phyloP scores from a whole-genome alignment of 305 asterid species.

The Salvia sclarea region DNA sequence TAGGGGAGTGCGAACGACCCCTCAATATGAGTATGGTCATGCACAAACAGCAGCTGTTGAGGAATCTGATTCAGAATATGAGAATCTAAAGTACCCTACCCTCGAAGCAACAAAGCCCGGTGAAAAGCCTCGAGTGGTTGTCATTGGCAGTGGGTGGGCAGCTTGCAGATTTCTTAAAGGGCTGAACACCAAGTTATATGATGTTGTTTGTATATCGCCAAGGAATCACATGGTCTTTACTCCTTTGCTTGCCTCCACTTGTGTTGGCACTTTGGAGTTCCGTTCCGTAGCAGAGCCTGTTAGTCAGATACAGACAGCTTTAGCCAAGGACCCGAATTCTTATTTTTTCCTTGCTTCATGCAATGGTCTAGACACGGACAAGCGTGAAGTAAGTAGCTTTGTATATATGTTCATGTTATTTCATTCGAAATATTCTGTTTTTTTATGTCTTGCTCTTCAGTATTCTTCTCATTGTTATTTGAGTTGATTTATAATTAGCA shows the following conservation, averaged over 20 bases:
- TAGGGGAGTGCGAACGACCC: slow-evolving; percentile 61
- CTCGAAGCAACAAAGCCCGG: slow-evolving; percentile 82
- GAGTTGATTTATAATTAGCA: neutral
- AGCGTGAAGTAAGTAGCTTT: slow-evolving; percentile 67
- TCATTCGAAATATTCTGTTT: neutral
- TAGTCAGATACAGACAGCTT: slow-evolving; percentile 79
- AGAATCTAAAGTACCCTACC: slow-evolving; percentile 55
- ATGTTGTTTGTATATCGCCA: slow-evolving; percentile 88
- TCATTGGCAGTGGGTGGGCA: slow-evolving; percentile 95
- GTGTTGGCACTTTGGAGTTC: slow-evolving; percentile 93
- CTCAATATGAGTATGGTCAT: slow-evolving; percentile 49
- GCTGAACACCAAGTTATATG: slow-evolving; percentile 67
- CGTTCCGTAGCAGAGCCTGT: slow-evolving; percentile 92
- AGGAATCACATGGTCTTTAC: slow-evolving; percentile 98
- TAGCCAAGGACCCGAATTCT: slow-evolving; percentile 86
- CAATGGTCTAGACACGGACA: slow-evolving; percentile 56
- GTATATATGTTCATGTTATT: slow-evolving; percentile 5
- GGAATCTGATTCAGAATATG: slow-evolving; percentile 59
- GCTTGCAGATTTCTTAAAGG: slow-evolving; percentile 94
- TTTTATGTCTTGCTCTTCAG: neutral
- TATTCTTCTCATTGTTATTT: neutral
- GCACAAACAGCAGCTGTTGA: slow-evolving; percentile 49
- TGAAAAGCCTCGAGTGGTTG: slow-evolving; percentile 88
- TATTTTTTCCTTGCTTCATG: slow-evolving; percentile 79
- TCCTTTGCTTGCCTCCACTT: slow-evolving; percentile 92